These are phyloP conservation scores for Backusella luteola DNA, from an alignment of 192 early-diverging fungal species.

Conservation along the genomic window DNA sequence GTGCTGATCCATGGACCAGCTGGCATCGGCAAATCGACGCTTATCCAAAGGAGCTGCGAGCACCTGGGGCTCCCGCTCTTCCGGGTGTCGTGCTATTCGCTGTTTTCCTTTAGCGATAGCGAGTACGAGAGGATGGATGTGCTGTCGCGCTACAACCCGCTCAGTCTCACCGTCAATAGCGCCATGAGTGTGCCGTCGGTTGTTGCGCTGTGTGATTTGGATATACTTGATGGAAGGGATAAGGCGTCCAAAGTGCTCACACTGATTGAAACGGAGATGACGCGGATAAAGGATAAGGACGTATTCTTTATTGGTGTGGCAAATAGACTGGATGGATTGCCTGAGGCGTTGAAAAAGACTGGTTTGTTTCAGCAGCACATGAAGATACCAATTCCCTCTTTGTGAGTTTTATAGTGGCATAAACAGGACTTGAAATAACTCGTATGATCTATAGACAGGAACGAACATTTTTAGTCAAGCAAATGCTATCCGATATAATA, in stretches of 20 bases:
- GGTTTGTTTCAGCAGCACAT: conserved; percentile 33
- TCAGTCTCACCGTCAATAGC: conserved; percentile 14
- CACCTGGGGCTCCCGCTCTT: neutral
- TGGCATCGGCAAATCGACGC: conserved; percentile 26
- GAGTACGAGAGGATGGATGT: conserved; percentile 17
- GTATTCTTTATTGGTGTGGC: conserved; percentile 29
- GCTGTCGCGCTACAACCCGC: conserved; percentile 14
- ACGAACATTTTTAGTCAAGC: conserved; percentile 25
- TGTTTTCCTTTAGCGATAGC: conserved; percentile 17
- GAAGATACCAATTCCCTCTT: conserved; percentile 26
- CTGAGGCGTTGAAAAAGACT: conserved; percentile 15
- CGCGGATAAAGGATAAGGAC: neutral
- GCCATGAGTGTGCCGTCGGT: conserved; percentile 48
- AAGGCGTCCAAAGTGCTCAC: conserved; percentile 1
- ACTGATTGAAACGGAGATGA: conserved; percentile 4
- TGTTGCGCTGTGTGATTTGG: conserved; percentile 51
- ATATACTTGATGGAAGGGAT: conserved; percentile 48
- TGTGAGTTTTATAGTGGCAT: conserved; percentile 6
- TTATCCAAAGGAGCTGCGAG: conserved; percentile 14
- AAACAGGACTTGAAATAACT: too few relatives aligned
- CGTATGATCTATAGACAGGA: conserved; percentile 2
- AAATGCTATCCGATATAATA: conserved; percentile 24
- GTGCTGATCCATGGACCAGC: conserved; percentile 27
- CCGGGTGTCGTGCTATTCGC: conserved; percentile 1
- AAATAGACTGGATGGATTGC: conserved; percentile 3